Conservation (phyloP, 257 asterid species). For the Capsicum baccatum region DNA sequence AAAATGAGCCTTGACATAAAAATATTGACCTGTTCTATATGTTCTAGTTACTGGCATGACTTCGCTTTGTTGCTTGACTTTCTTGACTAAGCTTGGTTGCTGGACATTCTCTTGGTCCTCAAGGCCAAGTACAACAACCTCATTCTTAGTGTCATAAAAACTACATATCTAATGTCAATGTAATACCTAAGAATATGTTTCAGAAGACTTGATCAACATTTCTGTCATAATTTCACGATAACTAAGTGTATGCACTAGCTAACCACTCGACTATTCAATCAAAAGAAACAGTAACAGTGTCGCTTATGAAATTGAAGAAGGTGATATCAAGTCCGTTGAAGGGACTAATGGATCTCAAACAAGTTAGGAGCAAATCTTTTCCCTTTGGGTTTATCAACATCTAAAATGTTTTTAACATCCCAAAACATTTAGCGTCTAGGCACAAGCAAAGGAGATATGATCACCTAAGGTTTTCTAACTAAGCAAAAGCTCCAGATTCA, state of each 20-base stretch:
- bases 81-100: no score
- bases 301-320: background rate
- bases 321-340: background rate
- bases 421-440: background rate
- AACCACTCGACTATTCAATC: background rate
- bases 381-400: background rate
- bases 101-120: background rate
- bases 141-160: constrained; percentile 16
- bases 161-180: background rate
- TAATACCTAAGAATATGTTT: background rate
- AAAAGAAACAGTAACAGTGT: background rate
- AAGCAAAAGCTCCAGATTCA: background rate
- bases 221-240: background rate
- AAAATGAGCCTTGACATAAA: background rate
- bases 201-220: background rate
- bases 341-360: background rate
- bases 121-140: background rate
- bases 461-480: background rate
- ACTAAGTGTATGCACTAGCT: background rate
- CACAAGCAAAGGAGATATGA: constrained; percentile 1
- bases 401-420: background rate
- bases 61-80: background rate
- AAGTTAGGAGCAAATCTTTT: background rate
- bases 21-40: background rate
- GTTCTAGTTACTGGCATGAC: background rate